A percentile compares a stretch with the other conserved stretches of the same genome.
phyloP scores from a whole-genome alignment of 164 flowering plant species.

The Vitis rupestris region DNA sequence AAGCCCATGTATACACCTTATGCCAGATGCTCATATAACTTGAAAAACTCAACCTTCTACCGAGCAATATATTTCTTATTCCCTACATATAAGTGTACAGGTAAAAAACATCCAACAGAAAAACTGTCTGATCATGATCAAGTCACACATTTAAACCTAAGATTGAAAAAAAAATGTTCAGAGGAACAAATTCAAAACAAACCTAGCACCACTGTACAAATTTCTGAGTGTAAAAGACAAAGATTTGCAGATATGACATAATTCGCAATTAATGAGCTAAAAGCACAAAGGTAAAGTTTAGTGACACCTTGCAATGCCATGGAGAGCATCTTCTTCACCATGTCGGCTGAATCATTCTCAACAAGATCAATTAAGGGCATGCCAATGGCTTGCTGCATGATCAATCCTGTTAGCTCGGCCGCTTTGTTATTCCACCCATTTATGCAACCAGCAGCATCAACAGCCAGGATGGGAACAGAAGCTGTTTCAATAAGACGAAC shows the following conservation, averaged over 20 bases:
- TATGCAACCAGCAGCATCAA: slow-evolving; percentile 53
- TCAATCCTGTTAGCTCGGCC: slow-evolving; percentile 65
- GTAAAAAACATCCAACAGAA: background rate
- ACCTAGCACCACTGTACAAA: background rate
- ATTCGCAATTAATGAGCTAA: background rate
- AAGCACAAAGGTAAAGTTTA: background rate
- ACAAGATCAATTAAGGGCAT: slow-evolving; percentile 49
- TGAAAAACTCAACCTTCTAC: background rate
- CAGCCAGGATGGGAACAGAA: slow-evolving; percentile 72
- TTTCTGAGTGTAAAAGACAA: background rate
- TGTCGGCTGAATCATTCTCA: slow-evolving; percentile 46
- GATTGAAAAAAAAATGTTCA: background rate
- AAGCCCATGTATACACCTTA: no score
- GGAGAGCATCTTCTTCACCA: slow-evolving; percentile 45
- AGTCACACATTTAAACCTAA: background rate
- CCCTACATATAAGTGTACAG: no score
- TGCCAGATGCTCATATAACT: background rate
- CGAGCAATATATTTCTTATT: background rate
- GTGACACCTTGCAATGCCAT: slow-evolving; percentile 63
- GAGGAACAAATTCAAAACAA: background rate
- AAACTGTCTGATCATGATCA: background rate
- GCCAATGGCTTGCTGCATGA: slow-evolving; percentile 59
- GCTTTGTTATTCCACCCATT: slow-evolving; percentile 84
- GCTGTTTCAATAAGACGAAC: slow-evolving; percentile 86
- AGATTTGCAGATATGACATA: background rate